Evolutionary conservation across 495 filamentous ascomycete genomes (phyloP), one percentile per base, ranked within the genome.

Genomic region (Trichoderma erinaceum): DNA sequence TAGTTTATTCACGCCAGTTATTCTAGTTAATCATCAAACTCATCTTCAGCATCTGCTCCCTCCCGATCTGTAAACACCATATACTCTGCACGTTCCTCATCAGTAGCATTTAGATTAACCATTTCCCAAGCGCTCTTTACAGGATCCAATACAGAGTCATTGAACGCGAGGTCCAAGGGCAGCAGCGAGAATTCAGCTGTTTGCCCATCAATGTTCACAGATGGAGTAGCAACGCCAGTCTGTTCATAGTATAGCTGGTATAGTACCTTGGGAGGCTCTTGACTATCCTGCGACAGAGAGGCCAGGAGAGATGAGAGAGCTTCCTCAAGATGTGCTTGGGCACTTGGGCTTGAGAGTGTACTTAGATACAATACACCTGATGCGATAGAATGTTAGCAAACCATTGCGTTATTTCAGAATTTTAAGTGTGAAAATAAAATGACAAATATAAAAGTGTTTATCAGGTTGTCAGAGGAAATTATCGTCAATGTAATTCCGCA

Each of bases 391-490:
- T 46, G 75, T 89, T 82, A 89, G 85, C 79, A 52, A 38, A n/a
- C 25, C 66, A 70, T 73, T 46, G 58, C 63, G 61, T 65, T 69
- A 58, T 41, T 29, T 29, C 29, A n/a, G 58, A 46, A 35, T 38
- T 7, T 5, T 0, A 41, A 56, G 70, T 35, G 66, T 66, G 48
- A 67, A 72, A 71, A 65, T 63, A 70, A 69, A 68, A 73, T 61
- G 56, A 23, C 27, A 61, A 61, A 21, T 23, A 61, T 56, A 12
- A 61, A 18, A 73, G 80, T 82, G 73, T 77, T 76, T 74, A 87
- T 97, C 93, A 97, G 93, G 83, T 87, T 91, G 89, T 92, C 88
- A 91, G 87, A 91, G 86, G 86, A 90, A 23, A 84, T 78, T 87
- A 83, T 91, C 91, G 87, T 92, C 92, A 94, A 87, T 80, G 78